Evolutionary conservation across 148 eudicot species (phyloP).

Genomic region (Cornus kousa): DNA sequence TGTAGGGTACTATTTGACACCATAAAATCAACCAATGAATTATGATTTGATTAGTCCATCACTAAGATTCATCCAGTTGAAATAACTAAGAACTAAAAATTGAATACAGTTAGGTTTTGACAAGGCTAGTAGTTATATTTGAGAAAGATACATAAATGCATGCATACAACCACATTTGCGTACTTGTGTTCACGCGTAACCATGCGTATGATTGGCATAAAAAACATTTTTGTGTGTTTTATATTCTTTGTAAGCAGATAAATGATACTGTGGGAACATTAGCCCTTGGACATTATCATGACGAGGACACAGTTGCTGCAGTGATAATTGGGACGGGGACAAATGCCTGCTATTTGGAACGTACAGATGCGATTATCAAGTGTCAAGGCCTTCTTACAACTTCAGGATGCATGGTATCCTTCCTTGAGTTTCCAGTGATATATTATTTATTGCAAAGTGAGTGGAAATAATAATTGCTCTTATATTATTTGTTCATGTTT

Average conservation of each 20-base stretch:
- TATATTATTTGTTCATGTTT: not conserved
- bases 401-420: conserved; percentile 85
- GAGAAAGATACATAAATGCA: not conserved
- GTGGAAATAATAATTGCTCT: not conserved
- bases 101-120: not conserved
- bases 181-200: not conserved
- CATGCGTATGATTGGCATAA: not conserved
- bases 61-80: too few relatives aligned
- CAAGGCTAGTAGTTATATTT: not conserved
- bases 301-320: conserved; percentile 92
- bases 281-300: conserved; percentile 86
- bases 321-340: conserved; percentile 93
- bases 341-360: conserved; percentile 88
- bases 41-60: too few relatives aligned
- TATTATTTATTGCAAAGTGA: not conserved
- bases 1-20: too few relatives aligned
- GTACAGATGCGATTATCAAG: conserved; percentile 91
- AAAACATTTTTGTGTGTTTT: not conserved
- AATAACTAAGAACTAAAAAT: too few relatives aligned
- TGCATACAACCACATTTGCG: not conserved
- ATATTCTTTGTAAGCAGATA: conserved; percentile 39
- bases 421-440: conserved; percentile 2
- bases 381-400: conserved; percentile 79
- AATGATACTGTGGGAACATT: conserved; percentile 93
- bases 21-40: too few relatives aligned